Evolutionary conservation across 805 yeast genomes (phyloP).

Genomic region (Pichia cephalocereana): DNA sequence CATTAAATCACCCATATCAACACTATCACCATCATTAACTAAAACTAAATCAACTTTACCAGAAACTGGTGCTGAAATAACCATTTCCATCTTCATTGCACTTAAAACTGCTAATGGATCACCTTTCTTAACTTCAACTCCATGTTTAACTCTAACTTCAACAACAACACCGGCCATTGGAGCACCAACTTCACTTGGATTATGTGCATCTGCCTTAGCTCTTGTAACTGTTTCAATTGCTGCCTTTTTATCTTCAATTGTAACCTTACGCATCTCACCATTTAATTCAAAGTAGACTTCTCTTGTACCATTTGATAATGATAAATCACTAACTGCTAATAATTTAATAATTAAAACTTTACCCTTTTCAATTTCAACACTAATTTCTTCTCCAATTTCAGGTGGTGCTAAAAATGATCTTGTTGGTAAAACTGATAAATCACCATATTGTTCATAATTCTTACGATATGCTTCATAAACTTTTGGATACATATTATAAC

Average conservation of each 20-base stretch:
- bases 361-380: slow-evolving; percentile 89
- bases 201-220: slow-evolving; percentile 82
- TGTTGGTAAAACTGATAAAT: slow-evolving; percentile 90
- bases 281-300: slow-evolving; percentile 97
- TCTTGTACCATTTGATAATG: slow-evolving; percentile 77
- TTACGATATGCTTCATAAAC: slow-evolving; percentile 85
- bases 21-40: slow-evolving; percentile 87
- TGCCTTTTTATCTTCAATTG: slow-evolving; percentile 80
- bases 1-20: slow-evolving; percentile 87
- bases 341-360: slow-evolving; percentile 84
- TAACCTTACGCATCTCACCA: slow-evolving; percentile 96
- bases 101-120: slow-evolving; percentile 88
- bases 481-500: slow-evolving; percentile 96
- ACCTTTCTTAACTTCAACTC: slow-evolving; percentile 89
- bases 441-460: slow-evolving; percentile 72
- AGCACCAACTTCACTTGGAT: slow-evolving; percentile 90
- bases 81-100: slow-evolving; percentile 99
- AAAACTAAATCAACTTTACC: slow-evolving; percentile 75
- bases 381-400: slow-evolving; percentile 77
- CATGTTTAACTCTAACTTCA: slow-evolving; percentile 85
- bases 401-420: slow-evolving; percentile 83
- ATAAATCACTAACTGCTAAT: slow-evolving; percentile 87
- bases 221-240: slow-evolving; percentile 79
- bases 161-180: slow-evolving; percentile 99
- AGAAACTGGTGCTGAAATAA: slow-evolving; percentile 80